These are phyloP conservation scores for Ambispora gerdemannii DNA, from an alignment of 192 early-diverging fungal genomes.

Conservation along the genomic window DNA sequence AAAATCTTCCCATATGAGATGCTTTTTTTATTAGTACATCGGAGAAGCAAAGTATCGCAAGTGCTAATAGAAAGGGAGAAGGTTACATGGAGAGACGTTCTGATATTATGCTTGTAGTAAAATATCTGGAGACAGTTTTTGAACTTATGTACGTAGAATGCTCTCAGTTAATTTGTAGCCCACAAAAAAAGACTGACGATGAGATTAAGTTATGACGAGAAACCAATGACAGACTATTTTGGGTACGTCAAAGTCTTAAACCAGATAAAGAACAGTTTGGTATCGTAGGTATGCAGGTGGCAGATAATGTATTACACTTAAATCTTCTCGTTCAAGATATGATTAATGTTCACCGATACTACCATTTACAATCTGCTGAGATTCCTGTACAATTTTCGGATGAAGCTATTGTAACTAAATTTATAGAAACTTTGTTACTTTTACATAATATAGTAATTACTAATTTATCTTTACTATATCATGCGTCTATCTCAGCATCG, in stretches of 20 bases:
- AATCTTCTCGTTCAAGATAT: constrained; percentile 1
- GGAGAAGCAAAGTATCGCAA: constrained; percentile 1
- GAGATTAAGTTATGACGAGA: constrained; percentile 17
- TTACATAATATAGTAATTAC: constrained; percentile 13
- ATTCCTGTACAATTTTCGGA: constrained; percentile 16
- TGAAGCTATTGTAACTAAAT: neutral
- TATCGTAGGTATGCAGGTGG: neutral
- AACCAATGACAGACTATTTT: constrained; percentile 2
- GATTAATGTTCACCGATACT: constrained; percentile 8
- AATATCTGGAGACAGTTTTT: constrained; percentile 11
- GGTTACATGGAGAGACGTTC: neutral
- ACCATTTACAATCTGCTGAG: constrained; percentile 19
- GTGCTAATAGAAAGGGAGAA: constrained; percentile 4
- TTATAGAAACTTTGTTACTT: constrained; percentile 18
- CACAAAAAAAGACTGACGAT: constrained; percentile 5
- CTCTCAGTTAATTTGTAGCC: neutral
- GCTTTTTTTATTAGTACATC: constrained; percentile 13
- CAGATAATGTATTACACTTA: neutral
- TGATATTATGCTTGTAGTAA: constrained; percentile 13
- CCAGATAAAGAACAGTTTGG: constrained; percentile 17
- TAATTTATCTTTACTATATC: constrained; percentile 13
- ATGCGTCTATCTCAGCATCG: constrained; percentile 9
- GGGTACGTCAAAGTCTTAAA: constrained; percentile 1
- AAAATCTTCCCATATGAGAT: neutral
- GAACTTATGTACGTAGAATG: constrained; percentile 15